phyloP scores from a whole-genome alignment of 352 stramenopile genomes.

The Nothophytophthora sp. region DNA sequence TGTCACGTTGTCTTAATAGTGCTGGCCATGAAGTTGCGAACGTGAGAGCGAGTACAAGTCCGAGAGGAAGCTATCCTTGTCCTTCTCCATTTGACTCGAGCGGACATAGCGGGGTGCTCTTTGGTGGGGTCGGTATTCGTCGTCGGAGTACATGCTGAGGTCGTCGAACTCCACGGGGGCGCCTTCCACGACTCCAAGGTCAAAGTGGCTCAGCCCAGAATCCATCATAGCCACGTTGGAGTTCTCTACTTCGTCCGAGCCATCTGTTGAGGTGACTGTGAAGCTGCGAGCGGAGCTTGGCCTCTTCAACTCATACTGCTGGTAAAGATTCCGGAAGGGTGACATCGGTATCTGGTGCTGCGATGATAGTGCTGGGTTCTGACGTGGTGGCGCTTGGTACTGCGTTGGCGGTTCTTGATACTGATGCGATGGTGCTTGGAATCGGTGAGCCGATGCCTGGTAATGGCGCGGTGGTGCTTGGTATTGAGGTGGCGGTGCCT shows the following conservation, averaged over 20 bases:
- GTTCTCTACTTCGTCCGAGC: conserved; percentile 25
- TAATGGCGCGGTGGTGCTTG: conserved; percentile 31
- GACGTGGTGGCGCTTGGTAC: conserved; percentile 5
- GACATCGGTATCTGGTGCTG: too few species aligned
- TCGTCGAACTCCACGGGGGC: conserved; percentile 20
- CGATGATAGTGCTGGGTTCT: conserved; percentile 2
- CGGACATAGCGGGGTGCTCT: conserved; percentile 32
- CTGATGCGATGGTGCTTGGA: background rate
- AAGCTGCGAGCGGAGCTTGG: conserved; percentile 22
- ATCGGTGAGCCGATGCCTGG: conserved; percentile 6
- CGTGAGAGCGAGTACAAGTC: conserved; percentile 41
- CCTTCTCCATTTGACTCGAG: conserved; percentile 27
- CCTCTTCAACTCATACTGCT: conserved; percentile 16
- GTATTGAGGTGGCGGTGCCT: conserved; percentile 4
- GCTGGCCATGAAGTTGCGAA: conserved; percentile 29
- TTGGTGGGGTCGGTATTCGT: conserved; percentile 9
- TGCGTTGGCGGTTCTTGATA: conserved; percentile 12
- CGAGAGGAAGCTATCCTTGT: conserved; percentile 44
- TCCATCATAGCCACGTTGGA: conserved; percentile 8
- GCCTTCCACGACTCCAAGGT: conserved; percentile 30
- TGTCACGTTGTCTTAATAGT: conserved; percentile 29
- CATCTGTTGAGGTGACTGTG: conserved; percentile 29
- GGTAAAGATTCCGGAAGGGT: conserved; percentile 28
- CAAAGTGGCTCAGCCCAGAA: conserved; percentile 36
- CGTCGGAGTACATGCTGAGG: conserved; percentile 30